Base-by-base conservation (phyloP, 2,329 filamentous ascomycete genomes). In the Didymellaceae sp. region DNA sequence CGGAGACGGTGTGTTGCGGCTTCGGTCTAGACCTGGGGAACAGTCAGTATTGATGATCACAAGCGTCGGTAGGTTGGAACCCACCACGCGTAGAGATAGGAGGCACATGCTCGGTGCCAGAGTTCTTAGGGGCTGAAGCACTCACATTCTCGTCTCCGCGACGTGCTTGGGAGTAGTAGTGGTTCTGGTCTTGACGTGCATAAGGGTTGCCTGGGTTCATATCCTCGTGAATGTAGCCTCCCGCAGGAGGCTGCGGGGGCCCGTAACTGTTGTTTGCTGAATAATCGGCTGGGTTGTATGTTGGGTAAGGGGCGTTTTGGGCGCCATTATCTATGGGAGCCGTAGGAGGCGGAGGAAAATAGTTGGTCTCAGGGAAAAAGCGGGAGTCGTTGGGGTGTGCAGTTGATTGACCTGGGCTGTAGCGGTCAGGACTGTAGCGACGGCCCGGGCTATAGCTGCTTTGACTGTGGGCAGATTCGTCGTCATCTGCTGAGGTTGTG, bases 81-180 rank as follows among this genome's bases (percentile, higher is more conserved):
- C 51, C 51, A 54, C 51, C 51, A 49, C 51, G 51, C 37, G 40
- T 40, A 18, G 34, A 44, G 39, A 42, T 40, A 60, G 56, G 62
- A 59, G 53, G 45, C 61, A 28, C 35, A 45, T 49, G 51, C 41
- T 45, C 44, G 57, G 57, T 55, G 59, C 56, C 39, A 55, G 57
- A 41, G 57, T 70, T 67, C 59, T 51, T 49, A 65, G 60, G 63
- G 55, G 54, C 58, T 57, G 59, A 64, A 71, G 73, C 73, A 80
- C 78, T 80, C 77, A 80, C 78, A 79, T 80, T 77, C 58, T 76
- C 75, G 68, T 74, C 71, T 60, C 67, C 68, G 51, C 63, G 70
- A 50, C 66, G 66, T 34, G 64, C 65, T 55, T 68, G 67, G n/a
- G n/a, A n/a, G 62, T 72, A 65, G 57, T 73, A 69, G 45, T 72